Evolutionary conservation across 2,329 filamentous ascomycete genomes (phyloP).

Genomic region (Acarospora socialis): DNA sequence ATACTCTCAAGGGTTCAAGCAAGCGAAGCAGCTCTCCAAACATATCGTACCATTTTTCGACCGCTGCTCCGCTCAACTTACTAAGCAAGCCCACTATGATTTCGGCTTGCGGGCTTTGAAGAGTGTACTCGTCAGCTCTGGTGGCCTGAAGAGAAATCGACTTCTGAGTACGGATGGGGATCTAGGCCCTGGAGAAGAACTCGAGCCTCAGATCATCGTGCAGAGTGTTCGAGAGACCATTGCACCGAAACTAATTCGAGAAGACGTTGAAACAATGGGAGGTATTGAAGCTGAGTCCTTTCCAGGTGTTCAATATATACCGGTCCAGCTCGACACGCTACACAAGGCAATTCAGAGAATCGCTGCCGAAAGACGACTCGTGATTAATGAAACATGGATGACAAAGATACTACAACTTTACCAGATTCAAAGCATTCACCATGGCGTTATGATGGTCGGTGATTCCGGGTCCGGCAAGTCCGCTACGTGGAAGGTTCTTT

Average conservation of each 20-base stretch:
- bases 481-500: conserved; percentile 78
- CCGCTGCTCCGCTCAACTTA: conserved; percentile 63
- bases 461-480: conserved; percentile 97
- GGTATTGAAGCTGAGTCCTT: conserved; percentile 74
- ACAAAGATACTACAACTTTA: conserved; percentile 93
- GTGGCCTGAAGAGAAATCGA: conserved; percentile 79
- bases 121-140: conserved; percentile 95
- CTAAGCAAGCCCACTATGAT: conserved; percentile 97
- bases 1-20: conserved; percentile 97
- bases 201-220: conserved; percentile 95
- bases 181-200: conserved; percentile 52
- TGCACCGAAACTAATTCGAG: conserved; percentile 86
- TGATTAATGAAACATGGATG: conserved; percentile 91
- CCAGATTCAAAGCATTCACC: conserved; percentile 94
- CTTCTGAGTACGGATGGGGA: conserved; percentile 45
- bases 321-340: conserved; percentile 68
- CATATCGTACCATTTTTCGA: conserved; percentile 99
- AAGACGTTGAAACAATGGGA: conserved; percentile 79
- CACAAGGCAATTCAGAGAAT: conserved; percentile 69
- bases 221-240: conserved; percentile 98
- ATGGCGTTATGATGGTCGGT: conserved; percentile 99
- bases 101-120: conserved; percentile 96
- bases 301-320: conserved; percentile 83
- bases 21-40: conserved; percentile 84
- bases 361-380: conserved; percentile 70